These are phyloP conservation scores for Micractinium sp. DNA, from an alignment of 139 green algal genomes.

Conservation along the genomic window DNA sequence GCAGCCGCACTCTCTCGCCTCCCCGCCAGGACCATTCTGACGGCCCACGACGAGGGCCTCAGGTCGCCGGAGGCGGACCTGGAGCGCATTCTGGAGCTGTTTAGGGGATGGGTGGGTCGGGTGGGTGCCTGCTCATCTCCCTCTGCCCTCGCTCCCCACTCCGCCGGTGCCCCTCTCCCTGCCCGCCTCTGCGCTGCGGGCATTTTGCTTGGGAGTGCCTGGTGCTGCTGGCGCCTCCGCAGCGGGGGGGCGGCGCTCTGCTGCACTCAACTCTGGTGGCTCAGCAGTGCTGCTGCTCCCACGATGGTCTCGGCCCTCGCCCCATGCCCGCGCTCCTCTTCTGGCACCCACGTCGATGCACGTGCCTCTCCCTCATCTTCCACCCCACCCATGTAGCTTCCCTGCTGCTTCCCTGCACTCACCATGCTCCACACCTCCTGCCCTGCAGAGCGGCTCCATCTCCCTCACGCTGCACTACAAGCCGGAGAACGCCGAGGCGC, in stretches of 20 bases:
- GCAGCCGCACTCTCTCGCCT: background rate
- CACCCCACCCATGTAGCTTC: background rate
- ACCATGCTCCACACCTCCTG: no score
- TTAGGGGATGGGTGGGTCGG: background rate
- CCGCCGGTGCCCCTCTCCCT: no score
- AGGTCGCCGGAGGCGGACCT: background rate
- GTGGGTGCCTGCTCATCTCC: no score
- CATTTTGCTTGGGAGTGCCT: no score
- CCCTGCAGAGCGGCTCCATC: slow-evolving; percentile 2
- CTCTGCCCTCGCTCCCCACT: background rate
- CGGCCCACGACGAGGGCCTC: background rate
- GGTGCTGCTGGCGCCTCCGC: background rate
- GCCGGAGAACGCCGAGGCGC: slow-evolving; percentile 24
- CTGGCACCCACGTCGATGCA: background rate
- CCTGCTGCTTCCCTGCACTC: no score
- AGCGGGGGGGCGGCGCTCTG: no score
- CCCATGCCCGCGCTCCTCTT: background rate
- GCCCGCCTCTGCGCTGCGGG: no score
- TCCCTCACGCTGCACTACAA: slow-evolving; percentile 15
- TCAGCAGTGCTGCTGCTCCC: no score
- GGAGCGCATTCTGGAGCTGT: slow-evolving; percentile 12
- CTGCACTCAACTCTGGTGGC: no score
- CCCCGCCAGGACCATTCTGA: background rate
- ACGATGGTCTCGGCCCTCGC: no score
- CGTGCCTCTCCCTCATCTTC: background rate